Conservation (phyloP, 768 basidiomycete genomes). For the Tylopilus felleus region DNA sequence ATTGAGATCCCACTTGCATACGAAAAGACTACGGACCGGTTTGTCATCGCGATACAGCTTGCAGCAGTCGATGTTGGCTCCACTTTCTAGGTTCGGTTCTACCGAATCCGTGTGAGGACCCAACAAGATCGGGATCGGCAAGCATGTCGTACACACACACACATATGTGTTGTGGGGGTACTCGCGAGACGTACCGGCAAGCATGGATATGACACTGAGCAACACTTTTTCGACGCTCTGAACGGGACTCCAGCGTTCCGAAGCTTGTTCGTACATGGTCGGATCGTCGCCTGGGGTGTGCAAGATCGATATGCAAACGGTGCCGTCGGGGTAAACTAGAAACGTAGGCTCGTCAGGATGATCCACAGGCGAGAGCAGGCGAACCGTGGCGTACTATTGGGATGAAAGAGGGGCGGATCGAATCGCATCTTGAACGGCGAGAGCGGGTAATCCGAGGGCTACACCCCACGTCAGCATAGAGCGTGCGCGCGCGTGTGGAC, state of each 20-base stretch:
- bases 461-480: neutral
- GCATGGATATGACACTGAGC: conserved; percentile 94
- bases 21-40: conserved; percentile 34
- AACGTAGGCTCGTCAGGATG: neutral
- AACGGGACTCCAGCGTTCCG: conserved; percentile 98
- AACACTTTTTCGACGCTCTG: conserved; percentile 98
- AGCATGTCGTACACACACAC: neutral
- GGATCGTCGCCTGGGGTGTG: conserved; percentile 83
- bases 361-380: neutral
- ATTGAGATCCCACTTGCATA: no score
- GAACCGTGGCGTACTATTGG: conserved; percentile 69
- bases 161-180: no score
- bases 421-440: conserved; percentile 99
- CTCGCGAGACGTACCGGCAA: conserved; percentile 89
- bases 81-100: conserved; percentile 98
- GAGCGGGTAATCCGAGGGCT: conserved; percentile 90
- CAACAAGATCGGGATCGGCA: neutral
- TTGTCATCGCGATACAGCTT: conserved; percentile 92
- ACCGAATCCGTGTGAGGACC: neutral
- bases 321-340: conserved; percentile 92
- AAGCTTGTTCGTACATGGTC: conserved; percentile 91
- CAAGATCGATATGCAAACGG: conserved; percentile 96
- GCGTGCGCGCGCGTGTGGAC: neutral
- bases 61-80: conserved; percentile 96
- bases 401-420: conserved; percentile 95